Evolutionary conservation across 2,329 filamentous ascomycete species (phyloP).

Genomic region (Nigrospora osmanthi): DNA sequence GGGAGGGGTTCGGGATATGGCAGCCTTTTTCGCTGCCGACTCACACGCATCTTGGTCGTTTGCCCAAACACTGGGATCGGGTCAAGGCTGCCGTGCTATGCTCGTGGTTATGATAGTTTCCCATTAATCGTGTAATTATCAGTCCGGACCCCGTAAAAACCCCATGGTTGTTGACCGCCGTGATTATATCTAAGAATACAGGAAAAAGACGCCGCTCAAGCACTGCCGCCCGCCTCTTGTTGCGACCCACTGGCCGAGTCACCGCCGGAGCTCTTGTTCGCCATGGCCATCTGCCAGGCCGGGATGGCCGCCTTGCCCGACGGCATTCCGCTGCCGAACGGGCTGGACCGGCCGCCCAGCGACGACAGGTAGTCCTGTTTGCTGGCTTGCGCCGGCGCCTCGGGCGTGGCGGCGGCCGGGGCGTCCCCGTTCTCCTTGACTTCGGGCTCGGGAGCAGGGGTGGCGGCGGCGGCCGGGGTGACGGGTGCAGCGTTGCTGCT

Average conservation of each 20-base stretch:
- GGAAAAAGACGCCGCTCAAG: slow-evolving; percentile 6
- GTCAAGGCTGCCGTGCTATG: too few relatives aligned
- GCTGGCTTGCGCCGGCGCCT: slow-evolving; percentile 10
- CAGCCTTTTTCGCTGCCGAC: too few relatives aligned
- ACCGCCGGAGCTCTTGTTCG: slow-evolving; percentile 34
- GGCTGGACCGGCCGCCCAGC: slow-evolving; percentile 30
- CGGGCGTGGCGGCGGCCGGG: slow-evolving; percentile 24
- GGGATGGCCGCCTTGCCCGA: slow-evolving; percentile 61
- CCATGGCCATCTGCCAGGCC: slow-evolving; percentile 70
- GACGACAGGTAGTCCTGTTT: slow-evolving; percentile 16
- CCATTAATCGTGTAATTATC: too few relatives aligned
- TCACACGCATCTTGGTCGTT: too few relatives aligned
- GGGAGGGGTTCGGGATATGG: too few relatives aligned
- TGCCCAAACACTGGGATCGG: too few relatives aligned
- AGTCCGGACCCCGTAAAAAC: neutral
- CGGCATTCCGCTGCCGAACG: slow-evolving; percentile 42
- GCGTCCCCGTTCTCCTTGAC: slow-evolving; percentile 20
- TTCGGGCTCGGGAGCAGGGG: slow-evolving; percentile 11
- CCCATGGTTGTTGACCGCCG: neutral
- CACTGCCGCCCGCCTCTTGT: slow-evolving; percentile 13
- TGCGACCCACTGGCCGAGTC: slow-evolving; percentile 8
- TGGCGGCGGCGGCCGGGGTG: slow-evolving; percentile 12
- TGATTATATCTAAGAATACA: neutral
- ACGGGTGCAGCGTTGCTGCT: slow-evolving; percentile 7
- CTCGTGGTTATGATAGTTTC: too few relatives aligned